Evolutionary conservation across 148 eudicot genomes (phyloP), one percentile per base, ranked within the genome.

Genomic region (Chenopodium suecicum): DNA sequence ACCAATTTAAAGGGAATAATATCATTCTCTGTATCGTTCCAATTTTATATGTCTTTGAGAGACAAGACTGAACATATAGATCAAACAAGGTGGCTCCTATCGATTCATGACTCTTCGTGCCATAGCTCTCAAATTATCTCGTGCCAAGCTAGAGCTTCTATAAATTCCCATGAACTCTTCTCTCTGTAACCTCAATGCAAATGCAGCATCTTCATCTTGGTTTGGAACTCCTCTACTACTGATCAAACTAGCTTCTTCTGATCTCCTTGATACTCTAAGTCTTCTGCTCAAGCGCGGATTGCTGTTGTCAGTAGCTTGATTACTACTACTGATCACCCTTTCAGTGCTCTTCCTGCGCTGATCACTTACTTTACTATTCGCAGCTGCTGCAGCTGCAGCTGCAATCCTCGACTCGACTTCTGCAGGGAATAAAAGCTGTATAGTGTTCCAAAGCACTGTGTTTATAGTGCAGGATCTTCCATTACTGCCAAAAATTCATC

Each of bases 391-490:
- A 0, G 41, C 44, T 47, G 74, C 88, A 7, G 92, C 82, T 72
- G 82, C 90, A 78, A 89, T 92, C 77, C 94, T 92, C 66, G 91
- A 89, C 83, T 97, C 93, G 4, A 97, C 90, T 86, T 97, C 99
- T 77, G 84, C 82, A 23, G 99, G 99, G 84, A 97, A 97, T 82
- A 97, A 88, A 67, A 97, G 94, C 67, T 94, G 99, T 74, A 94
- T 90, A 5, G 99, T 97, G 86, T 97, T 97, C 99, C 99, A 97
- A n/a, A 97, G 95, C 74, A 94, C 98, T 7, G 98, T 97, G 87
- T 97, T 97, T 74, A 97, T 89, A 7, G 95, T 97, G 90, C 94
- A 97, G 73, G 95, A 92, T 87, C 95, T 92, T 66, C 95, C 94
- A 75, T 91, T 94, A 86, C 98, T 96, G 88, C 75, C 75, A 75